phyloP scores from a whole-genome alignment of 768 basidiomycete genomes.

The Mycena kentingensis region DNA sequence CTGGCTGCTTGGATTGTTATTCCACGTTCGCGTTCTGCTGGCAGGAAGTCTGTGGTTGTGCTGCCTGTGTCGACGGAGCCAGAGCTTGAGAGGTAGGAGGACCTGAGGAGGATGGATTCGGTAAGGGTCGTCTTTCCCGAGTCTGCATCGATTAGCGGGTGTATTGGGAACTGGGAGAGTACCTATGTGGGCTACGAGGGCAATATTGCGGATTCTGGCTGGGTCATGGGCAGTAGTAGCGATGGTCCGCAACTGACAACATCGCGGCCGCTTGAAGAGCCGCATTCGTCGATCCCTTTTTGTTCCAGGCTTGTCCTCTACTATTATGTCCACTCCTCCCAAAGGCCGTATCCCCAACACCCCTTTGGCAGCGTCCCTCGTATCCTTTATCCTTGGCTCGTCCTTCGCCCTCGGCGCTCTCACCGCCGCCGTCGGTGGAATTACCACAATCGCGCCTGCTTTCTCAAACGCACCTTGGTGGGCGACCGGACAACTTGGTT shows the following conservation, averaged over 20 bases:
- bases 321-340: slow-evolving; percentile 29
- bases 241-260: slow-evolving; percentile 23
- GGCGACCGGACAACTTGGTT: slow-evolving; percentile 75
- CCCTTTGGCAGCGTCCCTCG: slow-evolving; percentile 71
- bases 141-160: slow-evolving; percentile 45
- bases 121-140: slow-evolving; percentile 90
- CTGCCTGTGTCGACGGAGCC: slow-evolving; percentile 90
- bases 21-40: slow-evolving; percentile 85
- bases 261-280: slow-evolving; percentile 9
- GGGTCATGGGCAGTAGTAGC: slow-evolving; percentile 38
- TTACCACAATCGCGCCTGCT: slow-evolving; percentile 25
- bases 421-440: slow-evolving; percentile 51
- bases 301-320: slow-evolving; percentile 10
- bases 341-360: slow-evolving; percentile 82
- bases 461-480: slow-evolving; percentile 44
- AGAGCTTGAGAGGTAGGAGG: slow-evolving; percentile 68
- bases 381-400: slow-evolving; percentile 86
- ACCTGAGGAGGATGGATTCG: slow-evolving; percentile 80
- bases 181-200: slow-evolving; percentile 91
- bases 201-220: slow-evolving; percentile 69
- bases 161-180: slow-evolving; percentile 8
- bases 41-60: slow-evolving; percentile 88
- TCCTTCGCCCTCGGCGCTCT: slow-evolving; percentile 60
- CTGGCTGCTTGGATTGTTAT: slow-evolving; percentile 93
- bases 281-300: slow-evolving; percentile 8